phyloP scores from a whole-genome alignment of 805 yeast species.

The Lachancea dasiensis region DNA sequence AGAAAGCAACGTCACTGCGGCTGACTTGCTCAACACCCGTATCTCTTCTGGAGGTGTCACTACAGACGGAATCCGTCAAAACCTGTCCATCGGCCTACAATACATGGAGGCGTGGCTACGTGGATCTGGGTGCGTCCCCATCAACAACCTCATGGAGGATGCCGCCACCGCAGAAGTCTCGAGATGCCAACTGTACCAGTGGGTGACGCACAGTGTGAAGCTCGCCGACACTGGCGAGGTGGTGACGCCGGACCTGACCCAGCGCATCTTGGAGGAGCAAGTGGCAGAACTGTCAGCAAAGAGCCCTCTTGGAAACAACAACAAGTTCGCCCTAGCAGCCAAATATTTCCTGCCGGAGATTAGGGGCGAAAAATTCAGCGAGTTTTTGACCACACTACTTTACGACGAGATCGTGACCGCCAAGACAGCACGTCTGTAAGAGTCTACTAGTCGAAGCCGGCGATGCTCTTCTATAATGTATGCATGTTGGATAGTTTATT shows the following conservation, averaged over 20 bases:
- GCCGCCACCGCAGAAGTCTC: slow-evolving; percentile 89
- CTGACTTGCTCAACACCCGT: slow-evolving; percentile 56
- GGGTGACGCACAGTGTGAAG: slow-evolving; percentile 68
- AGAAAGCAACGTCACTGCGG: slow-evolving; percentile 42
- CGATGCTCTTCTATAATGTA: too few species aligned
- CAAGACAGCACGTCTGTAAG: slow-evolving; percentile 20
- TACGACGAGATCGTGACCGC: slow-evolving; percentile 54
- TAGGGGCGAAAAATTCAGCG: slow-evolving; percentile 64
- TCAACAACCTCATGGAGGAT: slow-evolving; percentile 81
- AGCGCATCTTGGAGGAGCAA: slow-evolving; percentile 54
- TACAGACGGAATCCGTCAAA: slow-evolving; percentile 62
- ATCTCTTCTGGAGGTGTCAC: slow-evolving; percentile 62
- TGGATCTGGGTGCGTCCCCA: slow-evolving; percentile 81
- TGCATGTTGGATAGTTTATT: too few species aligned
- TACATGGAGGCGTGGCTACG: slow-evolving; percentile 85
- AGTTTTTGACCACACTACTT: slow-evolving; percentile 69
- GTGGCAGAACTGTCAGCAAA: slow-evolving; percentile 42
- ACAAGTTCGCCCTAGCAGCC: slow-evolving; percentile 65
- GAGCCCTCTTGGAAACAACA: slow-evolving; percentile 43
- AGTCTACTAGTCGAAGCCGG: too few species aligned
- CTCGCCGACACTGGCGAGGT: slow-evolving; percentile 51
- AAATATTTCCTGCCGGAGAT: slow-evolving; percentile 68
- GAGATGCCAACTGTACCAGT: slow-evolving; percentile 74
- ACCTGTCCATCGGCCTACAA: slow-evolving; percentile 68
- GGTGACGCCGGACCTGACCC: slow-evolving; percentile 56